Conservation (phyloP, 495 filamentous ascomycete genomes). For the Penicillium dipodomyicola region DNA sequence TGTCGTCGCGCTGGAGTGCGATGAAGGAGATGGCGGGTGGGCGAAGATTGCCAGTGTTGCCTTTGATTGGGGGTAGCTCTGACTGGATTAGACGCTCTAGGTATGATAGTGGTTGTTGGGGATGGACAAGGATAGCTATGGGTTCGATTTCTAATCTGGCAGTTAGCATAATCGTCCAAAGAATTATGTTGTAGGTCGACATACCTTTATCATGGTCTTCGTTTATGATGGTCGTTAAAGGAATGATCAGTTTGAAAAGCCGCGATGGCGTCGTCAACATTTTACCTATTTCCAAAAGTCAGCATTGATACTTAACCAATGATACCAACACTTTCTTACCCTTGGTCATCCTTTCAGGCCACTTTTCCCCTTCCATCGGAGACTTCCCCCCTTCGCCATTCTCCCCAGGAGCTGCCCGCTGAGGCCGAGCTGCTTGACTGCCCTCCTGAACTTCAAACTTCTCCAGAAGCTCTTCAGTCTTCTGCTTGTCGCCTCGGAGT, state of each 20-base stretch:
- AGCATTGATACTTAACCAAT: constrained; percentile 3
- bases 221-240: constrained; percentile 61
- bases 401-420: constrained; percentile 12
- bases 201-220: constrained; percentile 50
- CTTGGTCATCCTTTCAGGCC: constrained; percentile 58
- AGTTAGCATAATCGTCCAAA: constrained; percentile 12
- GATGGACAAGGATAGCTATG: constrained; percentile 84
- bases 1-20: constrained; percentile 68
- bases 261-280: constrained; percentile 86
- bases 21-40: constrained; percentile 76
- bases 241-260: constrained; percentile 84
- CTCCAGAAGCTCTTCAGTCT: constrained; percentile 26
- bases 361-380: constrained; percentile 47
- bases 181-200: constrained; percentile 34
- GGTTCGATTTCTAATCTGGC: constrained; percentile 69
- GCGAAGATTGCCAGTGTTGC: constrained; percentile 57
- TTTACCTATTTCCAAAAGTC: constrained; percentile 56
- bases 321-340: constrained; percentile 39
- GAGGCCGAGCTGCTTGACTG: constrained; percentile 11
- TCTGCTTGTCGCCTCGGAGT: constrained; percentile 19
- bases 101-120: constrained; percentile 90
- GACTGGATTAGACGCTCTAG: constrained; percentile 88
- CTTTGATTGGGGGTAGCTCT: constrained; percentile 71
- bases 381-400: constrained; percentile 23
- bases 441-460: constrained; percentile 16